Percentiles rank a stretch among this genome's conserved stretches.
These are phyloP conservation scores for Pythium biforme DNA, from an alignment of 352 stramenopile species.

Conservation along the genomic window DNA sequence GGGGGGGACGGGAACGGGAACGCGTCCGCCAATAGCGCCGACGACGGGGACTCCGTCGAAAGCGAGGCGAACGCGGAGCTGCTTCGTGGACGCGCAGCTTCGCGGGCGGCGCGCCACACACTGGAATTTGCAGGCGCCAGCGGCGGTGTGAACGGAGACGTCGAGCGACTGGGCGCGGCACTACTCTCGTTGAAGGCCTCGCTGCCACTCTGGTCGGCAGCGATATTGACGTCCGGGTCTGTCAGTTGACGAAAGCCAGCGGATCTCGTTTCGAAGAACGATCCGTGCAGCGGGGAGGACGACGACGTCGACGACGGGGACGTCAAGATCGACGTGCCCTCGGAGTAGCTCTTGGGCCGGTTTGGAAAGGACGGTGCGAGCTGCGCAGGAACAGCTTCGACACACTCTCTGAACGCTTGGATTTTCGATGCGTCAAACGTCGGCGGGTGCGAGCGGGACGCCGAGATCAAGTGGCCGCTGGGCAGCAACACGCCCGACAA, in stretches of 20 bases:
- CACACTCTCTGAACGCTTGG: conserved; percentile 57
- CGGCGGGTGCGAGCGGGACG: conserved; percentile 46
- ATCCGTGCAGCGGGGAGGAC: conserved; percentile 56
- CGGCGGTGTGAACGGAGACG: conserved; percentile 26
- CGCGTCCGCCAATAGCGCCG: conserved; percentile 4
- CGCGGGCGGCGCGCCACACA: conserved; percentile 22
- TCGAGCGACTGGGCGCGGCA: conserved; percentile 15
- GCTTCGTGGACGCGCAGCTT: conserved; percentile 22
- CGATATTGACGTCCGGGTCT: conserved; percentile 7
- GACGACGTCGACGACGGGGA: conserved; percentile 64
- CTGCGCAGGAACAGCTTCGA: conserved; percentile 24
- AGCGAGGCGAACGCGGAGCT: conserved; percentile 25
- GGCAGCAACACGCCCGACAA: conserved; percentile 35
- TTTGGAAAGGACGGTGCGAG: conserved; percentile 7
- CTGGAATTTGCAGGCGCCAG: not conserved
- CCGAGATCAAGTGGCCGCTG: conserved; percentile 38
- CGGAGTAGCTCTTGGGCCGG: conserved; percentile 65
- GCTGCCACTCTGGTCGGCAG: not conserved
- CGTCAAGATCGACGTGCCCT: conserved; percentile 59
- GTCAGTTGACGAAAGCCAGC: conserved; percentile 1
- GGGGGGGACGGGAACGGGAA: conserved; percentile 7
- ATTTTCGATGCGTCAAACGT: conserved; percentile 63
- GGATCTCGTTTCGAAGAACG: conserved; percentile 42
- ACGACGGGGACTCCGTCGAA: conserved; percentile 3
- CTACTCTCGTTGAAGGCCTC: conserved; percentile 1